Evolutionary conservation across 192 early-diverging fungal species (phyloP).

Genomic region (Lobulomyces angularis): DNA sequence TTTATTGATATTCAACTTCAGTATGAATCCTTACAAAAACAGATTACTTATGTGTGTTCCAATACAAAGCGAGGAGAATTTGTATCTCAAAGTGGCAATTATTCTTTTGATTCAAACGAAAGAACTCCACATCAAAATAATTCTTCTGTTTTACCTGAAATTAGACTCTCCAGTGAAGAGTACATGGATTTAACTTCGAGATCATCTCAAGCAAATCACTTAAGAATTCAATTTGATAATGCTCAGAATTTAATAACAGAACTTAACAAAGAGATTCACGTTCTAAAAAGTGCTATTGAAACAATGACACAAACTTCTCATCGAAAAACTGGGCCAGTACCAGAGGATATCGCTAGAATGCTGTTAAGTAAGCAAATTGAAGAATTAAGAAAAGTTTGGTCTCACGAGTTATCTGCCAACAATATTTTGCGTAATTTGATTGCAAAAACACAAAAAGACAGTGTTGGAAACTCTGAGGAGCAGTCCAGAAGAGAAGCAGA

Average conservation of each 20-base stretch:
- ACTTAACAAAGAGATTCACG: conserved; percentile 18
- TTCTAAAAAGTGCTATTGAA: conserved; percentile 20
- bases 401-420: conserved; percentile 24
- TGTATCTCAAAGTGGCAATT: too few relatives aligned
- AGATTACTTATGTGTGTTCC: too few relatives aligned
- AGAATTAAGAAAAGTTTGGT: conserved; percentile 28
- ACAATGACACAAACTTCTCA: conserved; percentile 10
- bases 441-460: conserved; percentile 22
- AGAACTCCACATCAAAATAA: too few relatives aligned
- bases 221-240: conserved; percentile 20
- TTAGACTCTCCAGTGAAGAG: conserved; percentile 9
- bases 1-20: too few relatives aligned
- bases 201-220: conserved; percentile 12
- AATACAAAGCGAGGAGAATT: too few relatives aligned
- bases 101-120: too few relatives aligned
- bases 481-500: conserved; percentile 7
- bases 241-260: conserved; percentile 18
- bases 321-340: conserved; percentile 6
- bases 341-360: not conserved
- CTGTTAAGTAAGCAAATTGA: conserved; percentile 20
- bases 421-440: conserved; percentile 21
- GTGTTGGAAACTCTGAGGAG: conserved; percentile 14
- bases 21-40: too few relatives aligned
- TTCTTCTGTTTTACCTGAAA: too few relatives aligned
- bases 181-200: conserved; percentile 19